These are phyloP conservation scores for Aphanocladium album DNA, from an alignment of 2,329 filamentous ascomycete genomes.

Conservation along the genomic window DNA sequence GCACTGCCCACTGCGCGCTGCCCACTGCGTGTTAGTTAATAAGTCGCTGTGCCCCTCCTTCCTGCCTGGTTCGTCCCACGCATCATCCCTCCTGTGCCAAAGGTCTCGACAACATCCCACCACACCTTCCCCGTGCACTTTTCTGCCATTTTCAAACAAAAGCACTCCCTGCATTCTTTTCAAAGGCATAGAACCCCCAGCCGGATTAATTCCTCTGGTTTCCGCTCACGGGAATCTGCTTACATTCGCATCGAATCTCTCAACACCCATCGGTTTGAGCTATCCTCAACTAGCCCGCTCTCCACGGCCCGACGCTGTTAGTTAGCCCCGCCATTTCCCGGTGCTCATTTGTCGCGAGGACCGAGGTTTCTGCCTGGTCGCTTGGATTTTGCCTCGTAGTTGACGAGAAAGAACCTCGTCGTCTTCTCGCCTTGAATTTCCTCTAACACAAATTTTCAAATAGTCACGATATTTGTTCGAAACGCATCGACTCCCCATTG, in stretches of 20 bases:
- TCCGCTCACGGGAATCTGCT: too few species aligned
- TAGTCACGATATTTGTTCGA: constrained; percentile 4
- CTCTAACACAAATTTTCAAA: not conserved
- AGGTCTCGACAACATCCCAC: not conserved
- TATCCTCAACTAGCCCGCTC: not conserved
- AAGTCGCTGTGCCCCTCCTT: constrained; percentile 4
- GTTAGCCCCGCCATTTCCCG: not conserved
- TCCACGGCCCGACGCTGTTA: not conserved
- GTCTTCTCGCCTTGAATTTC: not conserved
- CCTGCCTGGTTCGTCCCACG: not conserved
- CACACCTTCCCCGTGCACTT: not conserved
- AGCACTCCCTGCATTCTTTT: not conserved
- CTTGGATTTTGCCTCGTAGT: not conserved
- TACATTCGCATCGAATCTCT: too few species aligned
- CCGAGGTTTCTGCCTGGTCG: not conserved
- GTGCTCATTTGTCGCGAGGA: not conserved
- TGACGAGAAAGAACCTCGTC: not conserved
- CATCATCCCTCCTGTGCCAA: not conserved
- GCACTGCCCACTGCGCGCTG: not conserved
- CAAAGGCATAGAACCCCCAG: not conserved
- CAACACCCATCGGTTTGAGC: not conserved
- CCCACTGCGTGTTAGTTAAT: not conserved
- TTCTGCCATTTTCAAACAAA: not conserved
- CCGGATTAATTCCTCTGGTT: too few species aligned
- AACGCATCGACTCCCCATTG: not conserved